Conservation (phyloP, 352 stramenopile genomes). For the Globisporangium takayamanum region DNA sequence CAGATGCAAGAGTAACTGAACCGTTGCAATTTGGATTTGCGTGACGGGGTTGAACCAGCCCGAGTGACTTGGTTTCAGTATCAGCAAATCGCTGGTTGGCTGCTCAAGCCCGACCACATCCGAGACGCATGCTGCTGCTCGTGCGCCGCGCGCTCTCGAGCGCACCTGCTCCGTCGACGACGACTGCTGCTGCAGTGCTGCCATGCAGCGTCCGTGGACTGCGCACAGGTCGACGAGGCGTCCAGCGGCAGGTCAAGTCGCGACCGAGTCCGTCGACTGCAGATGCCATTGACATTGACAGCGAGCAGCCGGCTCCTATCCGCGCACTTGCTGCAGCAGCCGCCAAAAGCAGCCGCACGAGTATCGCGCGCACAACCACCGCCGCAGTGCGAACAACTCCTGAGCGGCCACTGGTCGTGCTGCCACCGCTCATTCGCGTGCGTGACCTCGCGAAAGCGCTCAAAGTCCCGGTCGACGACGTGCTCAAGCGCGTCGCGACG, state of each 20-base stretch:
- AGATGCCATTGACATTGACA: neutral
- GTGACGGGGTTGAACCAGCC: too few relatives aligned
- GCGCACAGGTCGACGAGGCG: conserved; percentile 12
- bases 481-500: conserved; percentile 53
- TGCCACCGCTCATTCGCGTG: conserved; percentile 58
- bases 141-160: conserved; percentile 7
- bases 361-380: neutral
- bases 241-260: conserved; percentile 10
- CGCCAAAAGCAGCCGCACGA: neutral
- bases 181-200: neutral
- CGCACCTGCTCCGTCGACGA: neutral
- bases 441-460: conserved; percentile 71
- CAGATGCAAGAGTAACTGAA: too few relatives aligned
- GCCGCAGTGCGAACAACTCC: neutral
- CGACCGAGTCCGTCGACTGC: neutral
- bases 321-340: neutral
- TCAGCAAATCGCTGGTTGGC: too few relatives aligned
- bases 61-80: too few relatives aligned
- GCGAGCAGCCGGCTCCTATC: neutral
- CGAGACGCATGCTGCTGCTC: neutral
- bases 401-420: conserved; percentile 7
- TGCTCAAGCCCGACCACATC: too few relatives aligned
- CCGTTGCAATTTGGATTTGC: too few relatives aligned
- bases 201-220: neutral
- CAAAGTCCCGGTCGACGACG: conserved; percentile 55